Conservation (phyloP, 768 basidiomycete species). For the Naganishia vishniacii region DNA sequence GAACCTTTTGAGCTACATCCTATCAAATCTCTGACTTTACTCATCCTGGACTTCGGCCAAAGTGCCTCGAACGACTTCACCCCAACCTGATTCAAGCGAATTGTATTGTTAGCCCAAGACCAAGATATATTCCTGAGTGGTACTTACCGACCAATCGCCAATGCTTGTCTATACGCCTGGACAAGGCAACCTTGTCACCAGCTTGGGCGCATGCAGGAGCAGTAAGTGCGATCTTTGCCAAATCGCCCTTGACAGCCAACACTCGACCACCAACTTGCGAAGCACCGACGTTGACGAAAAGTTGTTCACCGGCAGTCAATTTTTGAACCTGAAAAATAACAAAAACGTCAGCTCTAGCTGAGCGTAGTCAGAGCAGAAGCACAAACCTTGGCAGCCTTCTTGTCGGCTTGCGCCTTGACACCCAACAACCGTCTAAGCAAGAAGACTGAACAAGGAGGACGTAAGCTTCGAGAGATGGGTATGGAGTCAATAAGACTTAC, state of each 20-base stretch:
- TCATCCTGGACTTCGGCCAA: conserved; percentile 45
- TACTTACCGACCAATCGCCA: conserved; percentile 89
- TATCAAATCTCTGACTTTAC: conserved; percentile 1
- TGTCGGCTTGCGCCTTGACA: conserved; percentile 89
- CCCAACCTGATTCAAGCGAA: conserved; percentile 6
- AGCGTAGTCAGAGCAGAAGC: too few species aligned
- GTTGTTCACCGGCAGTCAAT: conserved; percentile 79
- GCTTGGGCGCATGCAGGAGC: conserved; percentile 93
- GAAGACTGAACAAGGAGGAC: too few species aligned
- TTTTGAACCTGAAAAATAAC: conserved; percentile 55
- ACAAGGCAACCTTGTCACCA: conserved; percentile 94
- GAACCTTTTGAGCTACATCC: background rate
- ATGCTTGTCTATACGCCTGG: conserved; percentile 92
- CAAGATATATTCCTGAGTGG: too few species aligned
- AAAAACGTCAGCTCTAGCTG: conserved; percentile 24
- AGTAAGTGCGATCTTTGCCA: conserved; percentile 69
- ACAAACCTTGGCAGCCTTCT: conserved; percentile 81
- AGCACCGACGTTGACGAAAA: conserved; percentile 96
- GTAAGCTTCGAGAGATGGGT: too few species aligned
- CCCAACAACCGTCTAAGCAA: conserved; percentile 91
- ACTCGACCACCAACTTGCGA: conserved; percentile 96
- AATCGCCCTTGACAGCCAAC: conserved; percentile 84
- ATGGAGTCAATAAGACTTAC: conserved; percentile 36
- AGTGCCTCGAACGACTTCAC: conserved; percentile 42
- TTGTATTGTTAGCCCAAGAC: conserved; percentile 30